A percentile compares a stretch with the other conserved stretches of the same genome.
phyloP scores from a whole-genome alignment of 768 basidiomycete species.

The Tulasnella sp. region DNA sequence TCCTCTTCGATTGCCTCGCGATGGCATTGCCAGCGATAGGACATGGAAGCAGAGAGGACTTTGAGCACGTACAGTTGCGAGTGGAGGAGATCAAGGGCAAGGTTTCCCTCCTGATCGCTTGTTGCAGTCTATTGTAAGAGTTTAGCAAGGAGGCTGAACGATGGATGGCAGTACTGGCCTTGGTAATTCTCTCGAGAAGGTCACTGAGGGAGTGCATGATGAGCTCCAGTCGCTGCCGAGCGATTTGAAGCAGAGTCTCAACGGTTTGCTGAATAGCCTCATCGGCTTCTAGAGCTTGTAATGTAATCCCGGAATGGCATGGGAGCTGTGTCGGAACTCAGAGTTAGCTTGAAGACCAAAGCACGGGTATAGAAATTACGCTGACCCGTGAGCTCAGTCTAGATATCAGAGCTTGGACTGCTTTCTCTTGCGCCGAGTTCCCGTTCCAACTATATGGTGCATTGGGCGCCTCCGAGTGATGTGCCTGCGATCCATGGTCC shows the following conservation, averaged over 20 bases:
- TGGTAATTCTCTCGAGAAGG: slow-evolving; percentile 63
- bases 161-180: slow-evolving; percentile 36
- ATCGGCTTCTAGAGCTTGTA: slow-evolving; percentile 68
- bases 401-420: slow-evolving; percentile 67
- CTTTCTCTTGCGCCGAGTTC: slow-evolving; percentile 59
- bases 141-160: slow-evolving; percentile 4
- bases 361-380: neutral
- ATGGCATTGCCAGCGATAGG: slow-evolving; percentile 58
- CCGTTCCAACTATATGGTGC: slow-evolving; percentile 21
- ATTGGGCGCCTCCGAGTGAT: neutral
- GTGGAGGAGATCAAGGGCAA: slow-evolving; percentile 63
- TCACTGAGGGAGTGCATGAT: slow-evolving; percentile 71
- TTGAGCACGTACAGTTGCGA: slow-evolving; percentile 81
- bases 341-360: neutral
- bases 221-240: slow-evolving; percentile 63
- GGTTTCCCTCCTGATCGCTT: slow-evolving; percentile 35
- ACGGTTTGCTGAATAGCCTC: slow-evolving; percentile 63
- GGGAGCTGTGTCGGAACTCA: slow-evolving; percentile 50
- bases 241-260: slow-evolving; percentile 67
- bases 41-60: slow-evolving; percentile 64
- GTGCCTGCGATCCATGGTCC: no score
- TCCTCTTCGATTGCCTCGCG: slow-evolving; percentile 28
- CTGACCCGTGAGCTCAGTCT: slow-evolving; percentile 70
- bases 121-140: slow-evolving; percentile 32
- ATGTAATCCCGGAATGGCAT: slow-evolving; percentile 62